Evolutionary conservation across 1,284 basidiomycete genomes (phyloP), one percentile per base, ranked within the genome.

Genomic region (Tylopilus orsonianus): DNA sequence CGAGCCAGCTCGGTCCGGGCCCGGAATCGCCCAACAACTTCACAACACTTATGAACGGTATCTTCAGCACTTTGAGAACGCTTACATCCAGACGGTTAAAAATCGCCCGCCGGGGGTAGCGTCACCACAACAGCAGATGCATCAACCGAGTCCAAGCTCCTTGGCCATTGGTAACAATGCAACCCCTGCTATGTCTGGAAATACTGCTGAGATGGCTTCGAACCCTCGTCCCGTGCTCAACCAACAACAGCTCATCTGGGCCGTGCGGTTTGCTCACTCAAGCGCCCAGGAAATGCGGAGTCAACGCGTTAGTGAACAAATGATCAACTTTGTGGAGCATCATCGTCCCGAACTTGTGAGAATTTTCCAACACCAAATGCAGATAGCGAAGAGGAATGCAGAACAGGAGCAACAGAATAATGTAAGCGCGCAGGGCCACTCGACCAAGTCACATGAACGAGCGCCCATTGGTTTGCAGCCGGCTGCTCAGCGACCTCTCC

Each of bases 1-100:
- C 2, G 78, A 84, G 50, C 82, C 83, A 8, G 70, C 77, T 3
- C 79, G 75, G 52, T 75, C 75, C 14, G 80, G 78, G 3, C 84
- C 84, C 5, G 79, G 61, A 13, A 71, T 79, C 29, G 86, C 83
- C 0, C 74, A 77, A 38, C 79, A 79, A 14, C 66, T 90, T 8
- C 73, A 75, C 2, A 73, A 78, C 48, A 68, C 82, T 23, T 89
- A 89, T 65, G 75, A 76, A 46, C 72, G 78, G 33, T 81, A 76
- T 52, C 72, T 90, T 10, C 56, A 62, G 2, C 56, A 60, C 8
- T 87, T 89, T 60, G 86, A 89, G 58, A 55, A 62, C 9, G 71
- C 74, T 18, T 85, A 85, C 53, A 62, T 79, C 41, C 35, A 58
- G 46, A 60, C 64, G 6, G 52, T 68, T 42, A 54, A 43, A 43